phyloP scores from a whole-genome alignment of 148 eudicot species.

The Fagopyrum tataricum region DNA sequence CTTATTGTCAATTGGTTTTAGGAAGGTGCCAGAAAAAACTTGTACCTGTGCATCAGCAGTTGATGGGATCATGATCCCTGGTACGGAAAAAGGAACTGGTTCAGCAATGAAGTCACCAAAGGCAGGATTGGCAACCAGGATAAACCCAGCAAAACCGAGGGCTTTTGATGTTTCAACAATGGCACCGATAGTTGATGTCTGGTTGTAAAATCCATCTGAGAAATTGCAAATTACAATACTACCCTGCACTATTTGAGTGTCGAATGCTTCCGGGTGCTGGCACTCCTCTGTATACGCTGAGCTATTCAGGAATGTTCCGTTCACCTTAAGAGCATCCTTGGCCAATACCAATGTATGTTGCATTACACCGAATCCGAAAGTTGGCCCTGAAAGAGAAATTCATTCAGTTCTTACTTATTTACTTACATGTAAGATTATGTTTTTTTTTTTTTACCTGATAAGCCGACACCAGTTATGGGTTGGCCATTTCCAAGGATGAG shows the following conservation, averaged over 20 bases:
- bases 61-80: slow-evolving; percentile 81
- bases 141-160: slow-evolving; percentile 67
- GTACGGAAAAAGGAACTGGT: slow-evolving; percentile 62
- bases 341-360: slow-evolving; percentile 73
- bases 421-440: no score
- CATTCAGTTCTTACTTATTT: no score
- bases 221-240: slow-evolving; percentile 81
- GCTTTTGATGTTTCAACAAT: slow-evolving; percentile 49
- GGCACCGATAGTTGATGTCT: slow-evolving; percentile 57
- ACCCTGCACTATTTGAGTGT: slow-evolving; percentile 42
- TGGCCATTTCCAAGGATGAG: slow-evolving; percentile 67
- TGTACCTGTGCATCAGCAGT: slow-evolving; percentile 53
- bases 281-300: slow-evolving; percentile 71
- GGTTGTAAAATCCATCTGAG: slow-evolving; percentile 76
- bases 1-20: neutral
- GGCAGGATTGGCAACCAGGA: slow-evolving; percentile 60
- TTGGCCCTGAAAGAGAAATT: slow-evolving; percentile 13
- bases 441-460: slow-evolving; percentile 41
- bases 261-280: slow-evolving; percentile 76
- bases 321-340: slow-evolving; percentile 56
- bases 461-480: slow-evolving; percentile 59
- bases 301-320: slow-evolving; percentile 58
- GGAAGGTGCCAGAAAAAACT: no score
- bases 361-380: slow-evolving; percentile 43
- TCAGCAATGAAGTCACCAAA: slow-evolving; percentile 85